Percentiles rank a stretch among this genome's conserved stretches.
phyloP scores from a whole-genome alignment of 2,329 filamentous ascomycete genomes.

The Calonectria leucothoes region DNA sequence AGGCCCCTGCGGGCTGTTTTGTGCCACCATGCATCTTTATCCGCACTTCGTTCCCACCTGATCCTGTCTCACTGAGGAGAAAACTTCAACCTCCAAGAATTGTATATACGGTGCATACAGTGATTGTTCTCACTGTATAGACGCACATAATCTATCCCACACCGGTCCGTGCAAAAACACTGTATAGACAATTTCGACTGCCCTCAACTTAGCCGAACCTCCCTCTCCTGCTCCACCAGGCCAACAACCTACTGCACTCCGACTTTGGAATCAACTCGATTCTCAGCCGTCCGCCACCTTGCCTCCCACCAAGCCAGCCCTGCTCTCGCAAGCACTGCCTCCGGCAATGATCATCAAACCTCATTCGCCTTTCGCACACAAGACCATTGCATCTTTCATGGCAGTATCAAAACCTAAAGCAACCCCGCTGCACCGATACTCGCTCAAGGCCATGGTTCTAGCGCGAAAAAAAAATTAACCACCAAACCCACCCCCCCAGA shows the following conservation, averaged over 20 bases:
- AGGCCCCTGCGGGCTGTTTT: not conserved
- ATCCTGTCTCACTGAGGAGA: slow-evolving; percentile 24
- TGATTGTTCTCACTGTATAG: slow-evolving; percentile 30
- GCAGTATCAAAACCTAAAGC: not conserved
- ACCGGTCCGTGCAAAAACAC: slow-evolving; percentile 29
- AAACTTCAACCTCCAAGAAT: slow-evolving; percentile 41
- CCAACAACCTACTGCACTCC: slow-evolving; percentile 40
- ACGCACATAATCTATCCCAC: not conserved
- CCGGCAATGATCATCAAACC: slow-evolving; percentile 12
- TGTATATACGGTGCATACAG: slow-evolving; percentile 44
- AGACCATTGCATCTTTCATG: not conserved
- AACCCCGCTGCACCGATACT: not conserved
- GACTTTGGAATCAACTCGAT: slow-evolving; percentile 32
- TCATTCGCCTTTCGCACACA: not conserved
- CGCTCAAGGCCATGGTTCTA: not conserved
- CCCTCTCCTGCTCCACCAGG: slow-evolving; percentile 39
- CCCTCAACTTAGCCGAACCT: slow-evolving; percentile 26
- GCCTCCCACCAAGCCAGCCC: slow-evolving; percentile 21
- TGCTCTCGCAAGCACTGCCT: not conserved
- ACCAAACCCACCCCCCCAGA: slow-evolving; percentile 20
- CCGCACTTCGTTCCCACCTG: slow-evolving; percentile 31
- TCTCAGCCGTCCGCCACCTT: slow-evolving; percentile 38
- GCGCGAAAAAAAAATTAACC: slow-evolving; percentile 12
- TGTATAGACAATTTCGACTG: slow-evolving; percentile 41
- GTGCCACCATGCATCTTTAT: slow-evolving; percentile 40